Evolutionary conservation across 805 yeast genomes (phyloP).

Genomic region (Myxozyma mucilagina): DNA sequence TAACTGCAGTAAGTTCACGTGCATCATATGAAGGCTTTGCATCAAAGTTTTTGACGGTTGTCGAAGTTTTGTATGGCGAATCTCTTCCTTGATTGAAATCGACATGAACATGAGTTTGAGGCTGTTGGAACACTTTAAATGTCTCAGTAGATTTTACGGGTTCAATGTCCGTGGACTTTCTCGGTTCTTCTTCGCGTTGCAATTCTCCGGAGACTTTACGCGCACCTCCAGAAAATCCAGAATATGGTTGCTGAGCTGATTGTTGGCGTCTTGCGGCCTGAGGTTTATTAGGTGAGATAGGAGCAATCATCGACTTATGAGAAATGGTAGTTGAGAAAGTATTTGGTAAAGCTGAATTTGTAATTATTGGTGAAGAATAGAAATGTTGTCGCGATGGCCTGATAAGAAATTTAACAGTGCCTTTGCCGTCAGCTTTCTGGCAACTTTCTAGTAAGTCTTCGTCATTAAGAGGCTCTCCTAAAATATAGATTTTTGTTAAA

Average conservation of each 20-base stretch:
- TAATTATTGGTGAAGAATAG: slow-evolving; percentile 14
- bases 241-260: background rate
- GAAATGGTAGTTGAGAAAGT: background rate
- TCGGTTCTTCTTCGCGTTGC: slow-evolving; percentile 5
- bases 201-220: slow-evolving; percentile 6
- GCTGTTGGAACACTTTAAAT: slow-evolving; percentile 25
- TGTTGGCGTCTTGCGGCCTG: background rate
- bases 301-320: background rate
- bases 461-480: slow-evolving; percentile 29
- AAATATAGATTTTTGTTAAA: background rate
- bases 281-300: background rate
- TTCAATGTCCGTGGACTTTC: background rate
- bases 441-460: slow-evolving; percentile 21
- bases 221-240: slow-evolving; percentile 27
- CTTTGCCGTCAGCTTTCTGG: slow-evolving; percentile 24
- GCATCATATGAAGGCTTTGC: background rate
- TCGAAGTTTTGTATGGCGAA: slow-evolving; percentile 20
- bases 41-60: background rate
- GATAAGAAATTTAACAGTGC: slow-evolving; percentile 32
- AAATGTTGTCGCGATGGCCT: slow-evolving; percentile 5
- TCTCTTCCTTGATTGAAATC: slow-evolving; percentile 25
- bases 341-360: background rate
- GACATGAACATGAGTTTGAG: slow-evolving; percentile 16
- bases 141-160: background rate
- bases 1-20: slow-evolving; percentile 18